Conservation (phyloP, 768 basidiomycete species). For the Phlebiopsis flavidoalba region DNA sequence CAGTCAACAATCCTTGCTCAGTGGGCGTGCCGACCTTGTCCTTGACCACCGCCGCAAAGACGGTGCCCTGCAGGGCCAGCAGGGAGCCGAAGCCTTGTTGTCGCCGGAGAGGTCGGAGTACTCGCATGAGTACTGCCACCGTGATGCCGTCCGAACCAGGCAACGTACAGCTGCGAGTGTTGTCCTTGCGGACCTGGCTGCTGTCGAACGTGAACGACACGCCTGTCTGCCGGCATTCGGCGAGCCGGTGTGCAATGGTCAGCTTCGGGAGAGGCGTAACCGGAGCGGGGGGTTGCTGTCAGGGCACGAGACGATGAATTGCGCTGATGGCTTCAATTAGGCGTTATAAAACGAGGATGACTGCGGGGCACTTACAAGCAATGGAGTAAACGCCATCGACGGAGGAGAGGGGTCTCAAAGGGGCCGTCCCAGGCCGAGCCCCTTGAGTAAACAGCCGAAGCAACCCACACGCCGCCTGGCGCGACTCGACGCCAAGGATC, state of each 20-base stretch:
- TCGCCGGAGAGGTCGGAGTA: slow-evolving; percentile 4
- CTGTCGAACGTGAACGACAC: slow-evolving; percentile 26
- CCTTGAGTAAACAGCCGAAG: slow-evolving; percentile 34
- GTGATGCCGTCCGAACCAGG: slow-evolving; percentile 1
- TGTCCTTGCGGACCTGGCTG: slow-evolving; percentile 1
- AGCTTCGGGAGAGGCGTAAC: slow-evolving; percentile 45
- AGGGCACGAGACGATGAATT: slow-evolving; percentile 47
- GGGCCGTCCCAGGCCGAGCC: slow-evolving; percentile 40
- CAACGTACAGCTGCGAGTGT: neutral
- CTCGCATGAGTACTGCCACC: neutral
- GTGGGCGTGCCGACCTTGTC: slow-evolving; percentile 6
- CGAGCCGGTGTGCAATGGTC: slow-evolving; percentile 23
- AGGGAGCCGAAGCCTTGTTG: neutral
- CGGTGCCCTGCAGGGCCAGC: slow-evolving; percentile 10
- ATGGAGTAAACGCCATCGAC: slow-evolving; percentile 42
- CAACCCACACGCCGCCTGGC: slow-evolving; percentile 52
- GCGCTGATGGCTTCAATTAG: slow-evolving; percentile 28
- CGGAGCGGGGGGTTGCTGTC: slow-evolving; percentile 40
- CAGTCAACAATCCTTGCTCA: slow-evolving; percentile 7
- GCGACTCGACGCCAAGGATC: slow-evolving; percentile 53
- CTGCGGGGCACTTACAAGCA: slow-evolving; percentile 20
- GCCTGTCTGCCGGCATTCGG: slow-evolving; percentile 23
- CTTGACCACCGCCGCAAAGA: slow-evolving; percentile 12
- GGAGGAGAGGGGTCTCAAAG: slow-evolving; percentile 32
- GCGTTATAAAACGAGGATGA: neutral